A percentile compares a stretch with the other conserved stretches of the same genome.
Conservation (phyloP, 805 yeast genomes). For the Candida khao-thaluensis region DNA sequence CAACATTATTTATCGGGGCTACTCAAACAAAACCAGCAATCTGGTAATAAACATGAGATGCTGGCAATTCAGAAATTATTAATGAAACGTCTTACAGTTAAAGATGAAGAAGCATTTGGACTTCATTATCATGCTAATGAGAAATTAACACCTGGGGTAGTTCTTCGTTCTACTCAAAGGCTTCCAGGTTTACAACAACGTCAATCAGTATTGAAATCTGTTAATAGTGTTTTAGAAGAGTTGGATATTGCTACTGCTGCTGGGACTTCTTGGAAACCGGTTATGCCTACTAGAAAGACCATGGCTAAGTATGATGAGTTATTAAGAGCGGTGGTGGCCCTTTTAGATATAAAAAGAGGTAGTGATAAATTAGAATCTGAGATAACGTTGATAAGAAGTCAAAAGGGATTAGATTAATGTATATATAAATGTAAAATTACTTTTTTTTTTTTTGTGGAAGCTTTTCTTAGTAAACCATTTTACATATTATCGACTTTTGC, state of each 20-base stretch:
- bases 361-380: conserved; percentile 87
- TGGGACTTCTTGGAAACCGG: conserved; percentile 61
- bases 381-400: conserved; percentile 42
- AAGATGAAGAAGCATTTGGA: conserved; percentile 85
- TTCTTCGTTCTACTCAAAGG: conserved; percentile 64
- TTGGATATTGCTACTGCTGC: conserved; percentile 66
- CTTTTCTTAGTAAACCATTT: no score
- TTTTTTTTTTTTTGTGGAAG: no score
- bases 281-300: conserved; percentile 81
- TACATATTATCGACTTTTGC: no score
- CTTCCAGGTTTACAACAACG: conserved; percentile 50
- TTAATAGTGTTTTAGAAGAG: conserved; percentile 68
- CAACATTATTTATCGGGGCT: conserved; percentile 42
- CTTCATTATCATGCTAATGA: conserved; percentile 71
- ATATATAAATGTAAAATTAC: conserved; percentile 2
- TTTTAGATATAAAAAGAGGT: conserved; percentile 82
- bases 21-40: conserved; percentile 32
- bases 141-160: conserved; percentile 75
- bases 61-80: conserved; percentile 44
- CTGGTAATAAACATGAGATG: conserved; percentile 31
- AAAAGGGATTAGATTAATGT: conserved; percentile 29
- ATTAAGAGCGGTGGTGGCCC: conserved; percentile 62
- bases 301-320: conserved; percentile 75
- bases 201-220: conserved; percentile 74
- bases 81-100: conserved; percentile 58